Evolutionary conservation across 768 basidiomycete genomes (phyloP).

Genomic region (Rhizopogon vinicolor): DNA sequence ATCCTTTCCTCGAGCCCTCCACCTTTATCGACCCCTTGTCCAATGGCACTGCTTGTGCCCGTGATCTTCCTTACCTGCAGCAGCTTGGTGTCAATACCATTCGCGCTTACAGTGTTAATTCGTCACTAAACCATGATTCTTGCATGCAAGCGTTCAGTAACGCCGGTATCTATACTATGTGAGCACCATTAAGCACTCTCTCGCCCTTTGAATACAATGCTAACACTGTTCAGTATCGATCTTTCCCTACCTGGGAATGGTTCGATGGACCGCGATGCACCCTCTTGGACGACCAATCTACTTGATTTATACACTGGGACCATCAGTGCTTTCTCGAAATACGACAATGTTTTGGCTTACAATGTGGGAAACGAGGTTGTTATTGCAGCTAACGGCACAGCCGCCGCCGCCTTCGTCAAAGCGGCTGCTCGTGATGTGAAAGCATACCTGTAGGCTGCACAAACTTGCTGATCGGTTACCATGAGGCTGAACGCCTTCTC

Average conservation of each 20-base stretch:
- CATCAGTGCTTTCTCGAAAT: constrained; percentile 75
- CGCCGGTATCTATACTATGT: constrained; percentile 91
- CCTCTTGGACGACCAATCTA: constrained; percentile 81
- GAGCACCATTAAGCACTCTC: constrained; percentile 21
- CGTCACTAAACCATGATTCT: constrained; percentile 75
- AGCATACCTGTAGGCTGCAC: constrained; percentile 67
- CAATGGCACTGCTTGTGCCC: constrained; percentile 57
- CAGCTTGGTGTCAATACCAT: constrained; percentile 77
- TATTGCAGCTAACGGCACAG: constrained; percentile 46
- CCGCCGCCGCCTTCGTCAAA: constrained; percentile 76
- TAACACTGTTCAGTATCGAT: constrained; percentile 59
- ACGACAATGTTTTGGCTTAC: constrained; percentile 85
- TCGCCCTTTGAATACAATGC: constrained; percentile 1
- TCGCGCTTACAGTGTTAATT: constrained; percentile 84
- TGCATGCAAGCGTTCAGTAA: constrained; percentile 78
- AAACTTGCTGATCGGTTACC: background rate
- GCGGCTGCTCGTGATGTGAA: constrained; percentile 88
- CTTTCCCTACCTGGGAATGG: constrained; percentile 82
- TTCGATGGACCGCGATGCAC: constrained; percentile 68
- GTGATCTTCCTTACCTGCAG: constrained; percentile 77
- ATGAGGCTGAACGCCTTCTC: background rate
- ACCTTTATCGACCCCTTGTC: constrained; percentile 81
- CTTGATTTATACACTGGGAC: constrained; percentile 73
- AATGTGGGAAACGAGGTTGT: constrained; percentile 89
- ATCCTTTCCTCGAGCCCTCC: constrained; percentile 65